Evolutionary conservation across 129 eudicot genomes (phyloP).

Genomic region (Kitagawia praeruptora): DNA sequence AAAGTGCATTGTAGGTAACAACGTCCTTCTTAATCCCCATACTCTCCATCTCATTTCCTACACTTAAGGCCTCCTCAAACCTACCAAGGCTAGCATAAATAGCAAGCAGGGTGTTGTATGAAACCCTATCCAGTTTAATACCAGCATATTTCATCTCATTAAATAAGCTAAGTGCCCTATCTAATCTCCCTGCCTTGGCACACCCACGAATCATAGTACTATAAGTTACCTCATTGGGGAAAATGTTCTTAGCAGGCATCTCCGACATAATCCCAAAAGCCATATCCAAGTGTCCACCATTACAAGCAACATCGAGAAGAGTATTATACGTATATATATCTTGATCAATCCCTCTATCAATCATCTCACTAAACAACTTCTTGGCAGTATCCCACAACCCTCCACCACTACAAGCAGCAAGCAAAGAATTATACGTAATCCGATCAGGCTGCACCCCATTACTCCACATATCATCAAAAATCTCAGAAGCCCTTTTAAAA

Average conservation of each 20-base stretch:
- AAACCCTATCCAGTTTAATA: conserved; percentile 71
- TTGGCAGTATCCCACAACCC: conserved; percentile 83
- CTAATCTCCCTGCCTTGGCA: conserved; percentile 75
- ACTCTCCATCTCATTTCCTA: conserved; percentile 82
- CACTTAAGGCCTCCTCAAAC: conserved; percentile 77
- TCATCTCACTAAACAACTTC: conserved; percentile 66
- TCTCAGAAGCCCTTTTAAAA: conserved; percentile 52
- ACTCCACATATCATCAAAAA: conserved; percentile 73
- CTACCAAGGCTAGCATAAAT: conserved; percentile 87
- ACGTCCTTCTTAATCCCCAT: conserved; percentile 81
- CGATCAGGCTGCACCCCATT: conserved; percentile 84
- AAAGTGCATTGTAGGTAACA: conserved; percentile 82
- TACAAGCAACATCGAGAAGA: conserved; percentile 72
- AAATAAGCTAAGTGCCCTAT: conserved; percentile 60
- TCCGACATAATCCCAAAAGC: conserved; percentile 86
- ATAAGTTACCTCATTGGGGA: conserved; percentile 87
- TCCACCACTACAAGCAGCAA: conserved; percentile 87
- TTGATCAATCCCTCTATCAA: conserved; percentile 68
- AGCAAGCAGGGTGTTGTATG: conserved; percentile 69
- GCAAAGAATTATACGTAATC: conserved; percentile 78
- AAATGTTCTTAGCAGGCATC: conserved; percentile 61
- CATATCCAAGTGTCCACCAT: conserved; percentile 79
- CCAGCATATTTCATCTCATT: conserved; percentile 75
- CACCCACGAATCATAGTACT: conserved; percentile 91
- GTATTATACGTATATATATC: conserved; percentile 91